These are phyloP conservation scores for Myxozyma geophila DNA, from an alignment of 805 yeast species.

Conservation along the genomic window DNA sequence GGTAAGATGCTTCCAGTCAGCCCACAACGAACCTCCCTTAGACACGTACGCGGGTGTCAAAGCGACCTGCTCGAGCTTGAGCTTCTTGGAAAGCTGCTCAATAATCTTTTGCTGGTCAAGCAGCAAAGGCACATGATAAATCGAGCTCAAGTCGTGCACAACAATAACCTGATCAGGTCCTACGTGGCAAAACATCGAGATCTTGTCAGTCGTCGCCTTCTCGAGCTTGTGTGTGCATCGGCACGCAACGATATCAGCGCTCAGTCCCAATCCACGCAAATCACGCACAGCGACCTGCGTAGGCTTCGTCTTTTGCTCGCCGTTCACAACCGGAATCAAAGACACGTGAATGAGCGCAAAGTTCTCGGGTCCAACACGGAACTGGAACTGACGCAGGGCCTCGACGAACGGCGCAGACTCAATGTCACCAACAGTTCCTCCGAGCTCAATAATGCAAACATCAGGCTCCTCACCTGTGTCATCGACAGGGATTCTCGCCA, in stretches of 20 bases:
- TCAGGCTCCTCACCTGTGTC: conserved; percentile 86
- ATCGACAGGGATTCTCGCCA: conserved; percentile 90
- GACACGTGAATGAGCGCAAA: conserved; percentile 97
- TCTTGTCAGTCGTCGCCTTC: conserved; percentile 85
- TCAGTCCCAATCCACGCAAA: conserved; percentile 89
- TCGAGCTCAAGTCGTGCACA: conserved; percentile 94
- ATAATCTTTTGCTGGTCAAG: conserved; percentile 85
- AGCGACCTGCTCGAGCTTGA: conserved; percentile 58
- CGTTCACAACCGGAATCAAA: conserved; percentile 95
- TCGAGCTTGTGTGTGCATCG: conserved; percentile 88
- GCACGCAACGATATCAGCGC: conserved; percentile 97
- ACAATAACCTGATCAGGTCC: conserved; percentile 98
- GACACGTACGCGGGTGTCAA: conserved; percentile 56
- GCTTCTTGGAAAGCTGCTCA: conserved; percentile 69
- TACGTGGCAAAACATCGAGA: conserved; percentile 98
- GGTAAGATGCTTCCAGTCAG: conserved; percentile 81
- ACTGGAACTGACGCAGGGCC: conserved; percentile 98
- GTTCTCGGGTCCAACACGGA: conserved; percentile 91
- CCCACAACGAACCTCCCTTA: conserved; percentile 72
- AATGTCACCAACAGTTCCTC: conserved; percentile 99
- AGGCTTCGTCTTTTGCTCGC: conserved; percentile 99
- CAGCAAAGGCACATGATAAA: conserved; percentile 95
- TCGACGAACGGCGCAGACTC: conserved; percentile 99
- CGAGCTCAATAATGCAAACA: conserved; percentile 90
- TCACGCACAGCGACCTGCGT: conserved; percentile 99